Evolutionary conservation across 1,284 basidiomycete species (phyloP), one percentile per base, ranked within the genome.

Genomic region (Cryptococcus floricola): DNA sequence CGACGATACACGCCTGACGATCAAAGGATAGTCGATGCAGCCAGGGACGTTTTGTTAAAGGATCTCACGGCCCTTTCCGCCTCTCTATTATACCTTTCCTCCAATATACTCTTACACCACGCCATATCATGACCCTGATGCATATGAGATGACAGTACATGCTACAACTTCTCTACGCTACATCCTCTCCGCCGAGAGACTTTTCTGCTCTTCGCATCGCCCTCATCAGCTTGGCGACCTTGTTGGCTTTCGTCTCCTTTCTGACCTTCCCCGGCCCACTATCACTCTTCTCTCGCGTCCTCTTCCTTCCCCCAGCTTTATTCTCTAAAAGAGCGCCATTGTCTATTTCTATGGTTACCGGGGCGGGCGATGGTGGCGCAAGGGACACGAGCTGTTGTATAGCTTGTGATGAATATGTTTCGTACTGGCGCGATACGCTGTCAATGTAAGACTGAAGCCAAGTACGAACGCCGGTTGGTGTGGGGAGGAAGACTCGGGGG

Each of bases 191-290:
- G 16, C 44, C 25, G 14, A 46, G 25, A 14, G 44, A 23, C 14
- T 27, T 46, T 27, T 46, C 44, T 8, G 25, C 44, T 46, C 25
- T 46, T 27, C 25, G 19, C 27, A 71, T 53, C 4, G 59, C 62
- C 27, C 52, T 59, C 23, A 68, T 52, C 43, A 73, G 41, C 51
- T 60, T 62, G 2, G 62, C 63, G 45, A 61, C 68, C 61, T 71
- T 71, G 1, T 52, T 48, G 8, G 61, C 58, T 56, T 70, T 71
- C 48, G 50, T 61, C 39, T 64, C 66, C 14, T 57, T 57, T 44
- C 39, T 53, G 34, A 19, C 38, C 23, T 39, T 53, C 19, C 13
- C 48, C 28, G 23, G 46, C 27, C 47, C 48, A 18, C 23, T 46
- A 16, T 19, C 27, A 23, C 23, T 27, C 28, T 52, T 45, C 34